Percentiles rank a stretch among this genome's conserved stretches.
Conservation (phyloP, 768 basidiomycete species). For the Galerina marginata region DNA sequence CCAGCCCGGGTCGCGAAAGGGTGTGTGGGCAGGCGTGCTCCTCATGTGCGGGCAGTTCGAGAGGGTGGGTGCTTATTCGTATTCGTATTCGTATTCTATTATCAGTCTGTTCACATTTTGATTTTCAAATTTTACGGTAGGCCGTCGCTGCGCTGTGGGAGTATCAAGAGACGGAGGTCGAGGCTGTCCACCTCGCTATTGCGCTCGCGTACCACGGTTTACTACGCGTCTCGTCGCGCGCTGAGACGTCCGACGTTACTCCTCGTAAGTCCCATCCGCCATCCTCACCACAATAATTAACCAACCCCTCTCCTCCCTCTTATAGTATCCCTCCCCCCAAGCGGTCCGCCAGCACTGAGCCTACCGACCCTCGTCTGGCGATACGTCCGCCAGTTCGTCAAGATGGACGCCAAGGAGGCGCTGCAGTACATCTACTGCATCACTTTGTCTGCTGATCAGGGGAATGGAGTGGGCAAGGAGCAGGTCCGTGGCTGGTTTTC, state of each 20-base stretch:
- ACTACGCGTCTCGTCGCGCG: slow-evolving; percentile 78
- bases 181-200: slow-evolving; percentile 93
- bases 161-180: slow-evolving; percentile 84
- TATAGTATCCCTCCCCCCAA: slow-evolving; percentile 73
- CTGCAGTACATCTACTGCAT: slow-evolving; percentile 94
- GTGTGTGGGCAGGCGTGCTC: slow-evolving; percentile 83
- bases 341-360: slow-evolving; percentile 73
- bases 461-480: slow-evolving; percentile 73
- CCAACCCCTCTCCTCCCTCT: not conserved
- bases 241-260: slow-evolving; percentile 84
- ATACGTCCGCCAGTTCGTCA: slow-evolving; percentile 91
- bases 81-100: too few species aligned
- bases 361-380: slow-evolving; percentile 89
- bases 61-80: slow-evolving; percentile 52
- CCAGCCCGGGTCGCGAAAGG: slow-evolving; percentile 62
- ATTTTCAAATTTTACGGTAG: slow-evolving; percentile 41
- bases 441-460: slow-evolving; percentile 76
- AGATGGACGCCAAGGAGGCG: slow-evolving; percentile 92
- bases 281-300: not conserved
- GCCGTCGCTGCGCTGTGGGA: slow-evolving; percentile 92
- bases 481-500: slow-evolving; percentile 45
- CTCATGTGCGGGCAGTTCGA: slow-evolving; percentile 96
- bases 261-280: slow-evolving; percentile 62
- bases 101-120: too few species aligned
- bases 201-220: slow-evolving; percentile 93